These are phyloP conservation scores for Aspergillus haitiensis DNA, from an alignment of 495 filamentous ascomycete species.

Conservation along the genomic window DNA sequence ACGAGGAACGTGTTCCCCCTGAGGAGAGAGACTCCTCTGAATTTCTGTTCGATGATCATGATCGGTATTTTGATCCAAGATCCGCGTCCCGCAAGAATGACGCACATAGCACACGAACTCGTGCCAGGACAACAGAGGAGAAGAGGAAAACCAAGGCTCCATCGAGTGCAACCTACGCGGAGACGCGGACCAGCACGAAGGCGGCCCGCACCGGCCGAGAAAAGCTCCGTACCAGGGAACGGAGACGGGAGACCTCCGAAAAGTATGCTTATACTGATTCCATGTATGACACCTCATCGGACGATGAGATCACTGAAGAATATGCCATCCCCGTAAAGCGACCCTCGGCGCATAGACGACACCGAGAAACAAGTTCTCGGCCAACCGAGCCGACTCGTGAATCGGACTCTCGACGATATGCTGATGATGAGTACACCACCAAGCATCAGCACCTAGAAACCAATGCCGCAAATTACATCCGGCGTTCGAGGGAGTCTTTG, in stretches of 20 bases:
- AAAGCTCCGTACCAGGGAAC: slow-evolving; percentile 54
- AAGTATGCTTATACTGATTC: slow-evolving; percentile 36
- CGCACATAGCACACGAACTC: slow-evolving; percentile 41
- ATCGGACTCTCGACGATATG: slow-evolving; percentile 23
- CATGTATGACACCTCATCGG: slow-evolving; percentile 18
- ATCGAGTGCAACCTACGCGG: slow-evolving; percentile 27
- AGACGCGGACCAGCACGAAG: slow-evolving; percentile 35
- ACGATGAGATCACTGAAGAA: slow-evolving; percentile 36
- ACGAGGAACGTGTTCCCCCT: slow-evolving; percentile 49
- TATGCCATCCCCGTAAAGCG: slow-evolving; percentile 27
- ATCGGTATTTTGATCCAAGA: slow-evolving; percentile 38
- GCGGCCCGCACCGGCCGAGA: slow-evolving; percentile 36
- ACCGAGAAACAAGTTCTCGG: slow-evolving; percentile 18
- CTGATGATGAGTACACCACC: slow-evolving; percentile 28
- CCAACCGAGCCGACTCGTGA: slow-evolving; percentile 25
- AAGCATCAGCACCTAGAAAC: slow-evolving; percentile 32
- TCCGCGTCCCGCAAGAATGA: slow-evolving; percentile 45
- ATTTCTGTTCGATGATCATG: slow-evolving; percentile 41
- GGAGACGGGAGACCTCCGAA: slow-evolving; percentile 46
- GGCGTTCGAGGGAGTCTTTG: slow-evolving; percentile 31
- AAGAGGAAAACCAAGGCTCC: slow-evolving; percentile 42
- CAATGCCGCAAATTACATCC: slow-evolving; percentile 42
- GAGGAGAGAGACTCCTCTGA: slow-evolving; percentile 44
- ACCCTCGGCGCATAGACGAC: slow-evolving; percentile 20
- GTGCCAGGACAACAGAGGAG: slow-evolving; percentile 35